Conservation (phyloP, 768 basidiomycete genomes). For the Psilocybe tampanensis region DNA sequence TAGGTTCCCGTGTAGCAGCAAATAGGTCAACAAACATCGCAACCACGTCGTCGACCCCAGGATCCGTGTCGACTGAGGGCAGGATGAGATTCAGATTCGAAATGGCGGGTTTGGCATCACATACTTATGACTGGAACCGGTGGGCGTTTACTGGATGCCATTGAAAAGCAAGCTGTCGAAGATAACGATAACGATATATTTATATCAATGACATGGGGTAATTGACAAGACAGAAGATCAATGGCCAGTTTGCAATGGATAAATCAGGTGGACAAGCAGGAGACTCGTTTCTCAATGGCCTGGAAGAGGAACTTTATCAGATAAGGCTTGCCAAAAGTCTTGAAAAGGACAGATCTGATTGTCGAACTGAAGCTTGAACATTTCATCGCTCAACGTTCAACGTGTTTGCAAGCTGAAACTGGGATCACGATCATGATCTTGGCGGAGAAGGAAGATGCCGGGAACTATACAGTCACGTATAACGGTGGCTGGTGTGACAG, state of each 20-base stretch:
- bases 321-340: too few species aligned
- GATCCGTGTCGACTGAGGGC: constrained; percentile 76
- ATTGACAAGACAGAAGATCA: too few species aligned
- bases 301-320: neutral
- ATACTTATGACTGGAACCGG: constrained; percentile 77
- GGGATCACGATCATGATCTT: neutral
- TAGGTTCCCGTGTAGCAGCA: neutral
- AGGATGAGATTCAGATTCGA: neutral
- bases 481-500: constrained; percentile 62
- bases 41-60: constrained; percentile 81
- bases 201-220: too few species aligned
- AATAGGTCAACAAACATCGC: constrained; percentile 59
- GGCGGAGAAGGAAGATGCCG: constrained; percentile 13
- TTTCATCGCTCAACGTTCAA: too few species aligned
- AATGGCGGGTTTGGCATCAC: constrained; percentile 17
- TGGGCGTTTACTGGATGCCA: constrained; percentile 69
- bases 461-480: constrained; percentile 59
- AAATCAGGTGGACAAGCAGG: neutral
- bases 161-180: neutral
- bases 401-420: too few species aligned
- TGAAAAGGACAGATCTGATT: too few species aligned
- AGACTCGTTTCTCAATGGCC: neutral
- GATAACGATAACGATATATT: constrained; percentile 1
- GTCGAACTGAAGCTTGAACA: too few species aligned
- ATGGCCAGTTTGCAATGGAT: neutral